These are phyloP conservation scores for Dendrobium officinale DNA, from an alignment of 106 monocot species.

Conservation along the genomic window DNA sequence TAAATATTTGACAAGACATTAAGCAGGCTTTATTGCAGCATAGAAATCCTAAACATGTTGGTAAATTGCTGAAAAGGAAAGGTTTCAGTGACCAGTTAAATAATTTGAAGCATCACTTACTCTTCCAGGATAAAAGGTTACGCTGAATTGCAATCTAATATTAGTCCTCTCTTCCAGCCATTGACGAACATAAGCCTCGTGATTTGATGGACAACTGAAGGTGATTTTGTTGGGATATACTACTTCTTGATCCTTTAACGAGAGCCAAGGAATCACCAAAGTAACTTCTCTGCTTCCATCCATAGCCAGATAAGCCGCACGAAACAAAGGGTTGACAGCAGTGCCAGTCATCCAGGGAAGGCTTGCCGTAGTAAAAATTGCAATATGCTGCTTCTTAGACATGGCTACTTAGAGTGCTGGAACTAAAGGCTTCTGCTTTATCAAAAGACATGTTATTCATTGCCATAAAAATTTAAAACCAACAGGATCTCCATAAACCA, in stretches of 20 bases:
- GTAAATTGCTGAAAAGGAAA: neutral
- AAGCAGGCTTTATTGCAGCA: neutral
- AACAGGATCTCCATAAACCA: neutral
- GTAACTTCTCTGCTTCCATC: slow-evolving; percentile 46
- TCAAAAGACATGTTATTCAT: neutral
- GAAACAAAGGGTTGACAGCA: slow-evolving; percentile 53
- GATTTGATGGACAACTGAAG: slow-evolving; percentile 43
- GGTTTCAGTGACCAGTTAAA: neutral
- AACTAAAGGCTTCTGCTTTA: neutral
- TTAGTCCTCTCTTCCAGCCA: slow-evolving; percentile 1
- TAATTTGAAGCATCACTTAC: neutral
- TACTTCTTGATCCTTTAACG: slow-evolving; percentile 49
- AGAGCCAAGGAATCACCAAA: slow-evolving; percentile 54
- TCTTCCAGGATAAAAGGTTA: slow-evolving; percentile 1
- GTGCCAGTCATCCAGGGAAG: slow-evolving; percentile 69
- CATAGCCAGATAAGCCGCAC: slow-evolving; percentile 45
- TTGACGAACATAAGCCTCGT: slow-evolving; percentile 17
- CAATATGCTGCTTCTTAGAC: slow-evolving; percentile 34
- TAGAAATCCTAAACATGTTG: neutral
- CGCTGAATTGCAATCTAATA: neutral
- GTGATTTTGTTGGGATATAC: slow-evolving; percentile 51
- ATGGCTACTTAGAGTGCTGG: neutral
- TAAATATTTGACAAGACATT: neutral
- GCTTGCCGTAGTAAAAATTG: slow-evolving; percentile 54
- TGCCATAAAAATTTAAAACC: neutral